Percentiles rank a stretch among this genome's conserved stretches.
These are phyloP conservation scores for Salix koriyanagi DNA, from an alignment of 345 rosid genomes.

Conservation along the genomic window DNA sequence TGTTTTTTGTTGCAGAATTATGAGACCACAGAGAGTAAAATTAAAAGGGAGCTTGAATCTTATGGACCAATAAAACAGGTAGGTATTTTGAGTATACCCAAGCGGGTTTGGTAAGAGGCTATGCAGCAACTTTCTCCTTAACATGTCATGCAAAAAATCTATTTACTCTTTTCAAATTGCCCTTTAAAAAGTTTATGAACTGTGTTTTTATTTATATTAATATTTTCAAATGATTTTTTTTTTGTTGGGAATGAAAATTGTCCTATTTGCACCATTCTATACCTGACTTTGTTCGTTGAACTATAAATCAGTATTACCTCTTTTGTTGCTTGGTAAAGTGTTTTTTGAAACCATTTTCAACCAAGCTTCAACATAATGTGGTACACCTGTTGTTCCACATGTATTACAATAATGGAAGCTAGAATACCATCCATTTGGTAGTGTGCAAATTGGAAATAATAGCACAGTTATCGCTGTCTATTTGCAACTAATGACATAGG, in stretches of 20 bases:
- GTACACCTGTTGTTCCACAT: constrained; percentile 10
- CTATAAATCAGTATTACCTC: background rate
- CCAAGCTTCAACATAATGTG: background rate
- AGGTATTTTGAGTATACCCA: constrained; percentile 61
- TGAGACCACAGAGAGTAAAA: constrained; percentile 92
- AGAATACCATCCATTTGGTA: constrained; percentile 23
- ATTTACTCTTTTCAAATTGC: background rate
- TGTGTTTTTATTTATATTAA: background rate
- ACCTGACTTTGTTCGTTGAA: constrained; percentile 10
- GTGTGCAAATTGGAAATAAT: constrained; percentile 37
- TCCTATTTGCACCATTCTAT: background rate
- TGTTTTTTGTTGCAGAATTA: constrained; percentile 65
- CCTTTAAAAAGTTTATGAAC: background rate
- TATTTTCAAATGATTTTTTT: background rate
- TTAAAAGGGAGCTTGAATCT: constrained; percentile 99
- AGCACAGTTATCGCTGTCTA: constrained; percentile 45
- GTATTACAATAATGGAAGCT: constrained; percentile 21
- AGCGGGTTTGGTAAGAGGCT: constrained; percentile 84
- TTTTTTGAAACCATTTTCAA: constrained; percentile 2
- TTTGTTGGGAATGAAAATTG: background rate
- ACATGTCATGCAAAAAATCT: constrained; percentile 14
- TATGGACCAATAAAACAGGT: constrained; percentile 99
- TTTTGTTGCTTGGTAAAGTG: background rate
- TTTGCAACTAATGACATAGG: constrained; percentile 25
- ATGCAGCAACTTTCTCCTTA: constrained; percentile 25